A percentile compares a stretch with the other conserved stretches of the same genome.
Evolutionary conservation across 805 yeast genomes (phyloP).

Genomic region (Spencermartinsiella europaea): DNA sequence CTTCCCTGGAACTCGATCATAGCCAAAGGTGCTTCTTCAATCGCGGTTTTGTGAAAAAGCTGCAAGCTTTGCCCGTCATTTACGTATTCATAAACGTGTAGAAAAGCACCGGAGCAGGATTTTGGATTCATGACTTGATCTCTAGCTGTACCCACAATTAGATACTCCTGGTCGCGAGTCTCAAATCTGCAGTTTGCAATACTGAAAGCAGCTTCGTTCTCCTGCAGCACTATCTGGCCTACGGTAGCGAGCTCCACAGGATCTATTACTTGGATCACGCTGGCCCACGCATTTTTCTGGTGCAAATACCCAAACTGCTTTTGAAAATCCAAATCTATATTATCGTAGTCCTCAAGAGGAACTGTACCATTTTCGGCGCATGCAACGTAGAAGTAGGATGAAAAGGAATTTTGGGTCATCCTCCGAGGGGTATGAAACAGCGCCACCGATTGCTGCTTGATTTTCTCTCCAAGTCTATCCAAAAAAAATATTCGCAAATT

Average conservation of each 20-base stretch:
- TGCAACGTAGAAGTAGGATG: slow-evolving; percentile 35
- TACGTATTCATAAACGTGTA: slow-evolving; percentile 28
- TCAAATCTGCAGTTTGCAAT: slow-evolving; percentile 34
- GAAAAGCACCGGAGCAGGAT: slow-evolving; percentile 19
- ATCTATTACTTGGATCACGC: slow-evolving; percentile 50
- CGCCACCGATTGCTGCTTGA: slow-evolving; percentile 9
- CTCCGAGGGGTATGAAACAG: slow-evolving; percentile 20
- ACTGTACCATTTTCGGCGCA: slow-evolving; percentile 41
- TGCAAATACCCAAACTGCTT: neutral
- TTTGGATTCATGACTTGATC: slow-evolving; percentile 24
- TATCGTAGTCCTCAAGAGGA: neutral
- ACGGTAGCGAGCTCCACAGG: slow-evolving; percentile 31
- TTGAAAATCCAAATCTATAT: slow-evolving; percentile 37
- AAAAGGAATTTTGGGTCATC: slow-evolving; percentile 11
- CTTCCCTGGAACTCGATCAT: slow-evolving; percentile 53
- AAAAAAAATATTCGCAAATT: slow-evolving; percentile 47
- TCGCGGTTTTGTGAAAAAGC: slow-evolving; percentile 55
- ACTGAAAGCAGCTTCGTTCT: slow-evolving; percentile 41
- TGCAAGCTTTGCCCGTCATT: slow-evolving; percentile 35
- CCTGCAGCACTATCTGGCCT: slow-evolving; percentile 42
- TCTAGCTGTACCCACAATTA: slow-evolving; percentile 29
- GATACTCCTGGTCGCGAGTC: slow-evolving; percentile 14
- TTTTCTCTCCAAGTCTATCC: slow-evolving; percentile 17
- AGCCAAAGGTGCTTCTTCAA: slow-evolving; percentile 45
- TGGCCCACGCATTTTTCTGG: slow-evolving; percentile 38